These are phyloP conservation scores for Suillus cothurnatus DNA, from an alignment of 768 basidiomycete genomes.

Conservation along the genomic window DNA sequence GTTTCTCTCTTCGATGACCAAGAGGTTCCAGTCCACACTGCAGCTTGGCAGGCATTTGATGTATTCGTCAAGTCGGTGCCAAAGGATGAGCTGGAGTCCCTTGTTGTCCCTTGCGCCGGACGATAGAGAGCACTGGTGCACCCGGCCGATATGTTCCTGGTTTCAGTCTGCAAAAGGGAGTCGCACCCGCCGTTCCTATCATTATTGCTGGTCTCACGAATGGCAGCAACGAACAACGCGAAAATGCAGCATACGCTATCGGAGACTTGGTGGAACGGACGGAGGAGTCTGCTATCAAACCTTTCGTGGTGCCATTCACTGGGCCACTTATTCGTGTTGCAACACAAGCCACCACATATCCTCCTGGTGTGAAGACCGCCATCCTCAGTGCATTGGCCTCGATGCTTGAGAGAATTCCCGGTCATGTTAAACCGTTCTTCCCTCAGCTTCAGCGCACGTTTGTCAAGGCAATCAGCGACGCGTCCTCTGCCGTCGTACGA, in stretches of 20 bases:
- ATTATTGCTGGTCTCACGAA: constrained; percentile 92
- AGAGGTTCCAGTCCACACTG: constrained; percentile 72
- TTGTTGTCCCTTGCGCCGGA: constrained; percentile 86
- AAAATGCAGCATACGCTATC: constrained; percentile 94
- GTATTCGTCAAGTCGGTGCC: constrained; percentile 86
- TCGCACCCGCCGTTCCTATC: constrained; percentile 82
- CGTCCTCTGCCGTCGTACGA: constrained; percentile 76
- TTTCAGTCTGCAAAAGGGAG: constrained; percentile 82
- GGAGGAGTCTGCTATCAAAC: constrained; percentile 83
- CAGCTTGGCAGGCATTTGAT: constrained; percentile 84
- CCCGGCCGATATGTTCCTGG: constrained; percentile 82
- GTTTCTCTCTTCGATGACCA: constrained; percentile 81
- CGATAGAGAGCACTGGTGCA: constrained; percentile 82
- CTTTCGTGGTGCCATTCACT: constrained; percentile 93
- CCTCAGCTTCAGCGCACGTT: constrained; percentile 97
- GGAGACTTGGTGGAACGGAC: constrained; percentile 94
- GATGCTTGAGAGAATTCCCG: constrained; percentile 84
- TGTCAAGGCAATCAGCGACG: constrained; percentile 87
- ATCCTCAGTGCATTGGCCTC: constrained; percentile 85
- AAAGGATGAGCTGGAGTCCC: constrained; percentile 89
- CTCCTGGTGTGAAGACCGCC: constrained; percentile 90
- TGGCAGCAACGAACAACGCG: constrained; percentile 92
- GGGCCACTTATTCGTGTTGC: constrained; percentile 95
- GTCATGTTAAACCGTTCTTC: constrained; percentile 96
- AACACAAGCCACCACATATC: constrained; percentile 85